phyloP scores from a whole-genome alignment of 176 grass and related monocot species.

The Rhipidocladum racemiflorum region DNA sequence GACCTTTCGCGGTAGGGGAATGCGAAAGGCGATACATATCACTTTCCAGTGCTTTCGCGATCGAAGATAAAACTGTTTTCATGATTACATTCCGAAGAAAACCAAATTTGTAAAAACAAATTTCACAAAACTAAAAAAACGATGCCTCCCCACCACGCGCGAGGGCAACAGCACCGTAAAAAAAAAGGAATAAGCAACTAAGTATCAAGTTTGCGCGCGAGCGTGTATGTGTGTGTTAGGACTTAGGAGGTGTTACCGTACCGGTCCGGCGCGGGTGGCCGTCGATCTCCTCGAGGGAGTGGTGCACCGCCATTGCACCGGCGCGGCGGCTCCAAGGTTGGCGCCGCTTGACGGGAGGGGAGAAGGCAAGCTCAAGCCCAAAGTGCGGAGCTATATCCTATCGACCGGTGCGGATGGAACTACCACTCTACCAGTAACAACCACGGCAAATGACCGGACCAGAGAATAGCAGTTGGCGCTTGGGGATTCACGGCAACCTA shows the following conservation, averaged over 20 bases:
- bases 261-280: constrained; percentile 29
- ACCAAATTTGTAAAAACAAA: too few relatives aligned
- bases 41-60: too few relatives aligned
- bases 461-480: not conserved
- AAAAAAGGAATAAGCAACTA: not conserved
- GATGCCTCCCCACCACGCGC: too few relatives aligned
- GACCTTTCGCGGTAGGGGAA: too few relatives aligned
- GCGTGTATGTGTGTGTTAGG: too few relatives aligned
- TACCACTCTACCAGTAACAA: not conserved
- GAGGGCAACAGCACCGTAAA: not conserved
- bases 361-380: not conserved
- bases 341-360: not conserved
- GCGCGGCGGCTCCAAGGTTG: not conserved
- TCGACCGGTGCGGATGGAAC: not conserved
- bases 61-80: too few relatives aligned
- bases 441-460: not conserved
- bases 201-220: not conserved
- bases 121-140: too few relatives aligned
- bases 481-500: too few relatives aligned
- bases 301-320: constrained; percentile 42
- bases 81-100: too few relatives aligned
- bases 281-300: constrained; percentile 31
- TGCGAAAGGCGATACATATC: too few relatives aligned
- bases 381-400: not conserved
- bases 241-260: not conserved